Percentiles rank a stretch among this genome's conserved stretches.
Conservation (phyloP, 1,284 basidiomycete genomes). For the Cutaneotrichosporon curvatum region DNA sequence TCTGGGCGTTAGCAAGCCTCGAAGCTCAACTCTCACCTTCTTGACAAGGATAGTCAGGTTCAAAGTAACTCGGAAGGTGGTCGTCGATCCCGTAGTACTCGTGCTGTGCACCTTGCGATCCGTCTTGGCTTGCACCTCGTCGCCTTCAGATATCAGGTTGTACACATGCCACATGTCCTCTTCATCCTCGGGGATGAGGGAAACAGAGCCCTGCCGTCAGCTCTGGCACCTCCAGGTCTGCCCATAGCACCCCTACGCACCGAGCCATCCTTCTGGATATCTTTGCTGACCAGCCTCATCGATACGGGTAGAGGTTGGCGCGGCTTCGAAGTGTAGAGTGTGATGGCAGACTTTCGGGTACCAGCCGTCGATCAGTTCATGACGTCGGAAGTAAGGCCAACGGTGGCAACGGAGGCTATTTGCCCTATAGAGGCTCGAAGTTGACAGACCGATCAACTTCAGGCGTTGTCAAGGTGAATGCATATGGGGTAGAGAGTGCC, state of each 20-base stretch:
- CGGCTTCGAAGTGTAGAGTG: too few species aligned
- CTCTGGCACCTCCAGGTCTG: not conserved
- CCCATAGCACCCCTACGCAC: slow-evolving; percentile 44
- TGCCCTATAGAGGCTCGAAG: too few species aligned
- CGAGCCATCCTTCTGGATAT: slow-evolving; percentile 69
- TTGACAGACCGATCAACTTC: too few species aligned
- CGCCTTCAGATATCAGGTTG: slow-evolving; percentile 86
- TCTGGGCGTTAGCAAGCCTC: slow-evolving; percentile 20
- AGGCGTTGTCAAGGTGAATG: too few species aligned
- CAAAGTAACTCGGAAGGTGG: slow-evolving; percentile 78
- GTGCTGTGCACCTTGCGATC: slow-evolving; percentile 67
- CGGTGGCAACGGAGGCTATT: too few species aligned
- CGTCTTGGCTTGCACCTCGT: slow-evolving; percentile 80
- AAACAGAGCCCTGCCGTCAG: slow-evolving; percentile 67
- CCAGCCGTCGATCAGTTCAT: too few species aligned
- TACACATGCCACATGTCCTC: slow-evolving; percentile 99
- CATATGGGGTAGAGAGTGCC: too few species aligned
- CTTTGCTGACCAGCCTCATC: slow-evolving; percentile 60
- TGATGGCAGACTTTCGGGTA: too few species aligned
- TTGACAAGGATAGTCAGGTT: slow-evolving; percentile 77
- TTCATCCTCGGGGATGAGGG: slow-evolving; percentile 84
- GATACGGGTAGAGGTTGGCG: not conserved
- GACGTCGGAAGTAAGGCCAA: not conserved
- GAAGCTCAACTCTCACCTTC: slow-evolving; percentile 43
- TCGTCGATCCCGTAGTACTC: slow-evolving; percentile 85